A percentile compares a stretch with the other conserved stretches of the same genome.
These are phyloP conservation scores for Zostera marina DNA, from an alignment of 116 monocot species.

Conservation along the genomic window DNA sequence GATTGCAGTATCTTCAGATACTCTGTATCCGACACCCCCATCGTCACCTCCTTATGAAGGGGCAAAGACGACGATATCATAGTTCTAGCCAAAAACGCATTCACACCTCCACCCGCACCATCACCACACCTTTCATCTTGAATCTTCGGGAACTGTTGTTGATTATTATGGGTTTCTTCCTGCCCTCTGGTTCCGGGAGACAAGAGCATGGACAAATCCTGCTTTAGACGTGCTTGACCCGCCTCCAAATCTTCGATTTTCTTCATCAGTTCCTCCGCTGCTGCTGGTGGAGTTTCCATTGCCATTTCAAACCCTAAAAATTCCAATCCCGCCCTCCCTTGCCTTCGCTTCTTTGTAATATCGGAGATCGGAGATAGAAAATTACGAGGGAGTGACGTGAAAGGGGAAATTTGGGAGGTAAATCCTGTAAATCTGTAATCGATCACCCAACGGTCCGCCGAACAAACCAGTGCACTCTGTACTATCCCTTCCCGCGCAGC, in stretches of 20 bases:
- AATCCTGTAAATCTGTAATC: no score
- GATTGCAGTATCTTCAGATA: slow-evolving; percentile 60
- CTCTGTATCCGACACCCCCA: slow-evolving; percentile 47
- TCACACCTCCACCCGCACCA: slow-evolving; percentile 9
- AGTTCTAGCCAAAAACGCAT: slow-evolving; percentile 16
- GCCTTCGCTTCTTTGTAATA: slow-evolving; percentile 4
- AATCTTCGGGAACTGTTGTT: neutral
- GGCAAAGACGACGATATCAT: slow-evolving; percentile 13
- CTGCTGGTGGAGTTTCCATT: slow-evolving; percentile 25
- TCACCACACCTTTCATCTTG: neutral
- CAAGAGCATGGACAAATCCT: slow-evolving; percentile 48
- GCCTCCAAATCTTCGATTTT: slow-evolving; percentile 69
- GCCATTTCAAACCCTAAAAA: neutral
- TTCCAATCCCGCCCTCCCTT: slow-evolving; percentile 5
- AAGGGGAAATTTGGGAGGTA: no score
- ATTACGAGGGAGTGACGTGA: no score
- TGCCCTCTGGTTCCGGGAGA: neutral
- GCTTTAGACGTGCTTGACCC: slow-evolving; percentile 48
- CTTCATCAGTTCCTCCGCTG: slow-evolving; percentile 59
- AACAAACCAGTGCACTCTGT: no score
- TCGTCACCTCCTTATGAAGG: slow-evolving; percentile 28
- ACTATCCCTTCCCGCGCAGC: no score
- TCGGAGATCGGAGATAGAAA: no score
- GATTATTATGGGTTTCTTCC: neutral
- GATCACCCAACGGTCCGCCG: no score